Conservation (phyloP, 2,329 filamentous ascomycete species). For the Sphaerulina vaccinii region DNA sequence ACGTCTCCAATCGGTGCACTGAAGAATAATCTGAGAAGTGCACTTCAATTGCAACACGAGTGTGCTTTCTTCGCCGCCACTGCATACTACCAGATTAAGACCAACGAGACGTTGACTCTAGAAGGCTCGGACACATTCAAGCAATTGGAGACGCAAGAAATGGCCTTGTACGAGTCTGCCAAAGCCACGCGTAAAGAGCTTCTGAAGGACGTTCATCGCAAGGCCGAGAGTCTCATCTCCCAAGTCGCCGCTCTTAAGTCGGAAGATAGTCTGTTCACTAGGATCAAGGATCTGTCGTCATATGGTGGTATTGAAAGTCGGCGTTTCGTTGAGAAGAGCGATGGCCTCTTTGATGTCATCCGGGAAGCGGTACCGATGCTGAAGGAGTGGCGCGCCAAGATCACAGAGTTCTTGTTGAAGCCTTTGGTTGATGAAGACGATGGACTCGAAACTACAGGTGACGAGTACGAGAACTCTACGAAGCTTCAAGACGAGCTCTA, state of each 20-base stretch:
- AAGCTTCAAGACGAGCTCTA: slow-evolving; percentile 86
- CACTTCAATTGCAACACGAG: slow-evolving; percentile 77
- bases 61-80: slow-evolving; percentile 84
- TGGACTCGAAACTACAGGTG: slow-evolving; percentile 71
- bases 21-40: slow-evolving; percentile 66
- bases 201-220: slow-evolving; percentile 57
- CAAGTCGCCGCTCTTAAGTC: slow-evolving; percentile 49
- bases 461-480: slow-evolving; percentile 86
- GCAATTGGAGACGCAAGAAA: slow-evolving; percentile 67
- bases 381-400: slow-evolving; percentile 70
- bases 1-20: slow-evolving; percentile 28
- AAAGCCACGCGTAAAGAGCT: slow-evolving; percentile 77
- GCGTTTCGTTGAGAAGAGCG: slow-evolving; percentile 64
- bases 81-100: slow-evolving; percentile 78
- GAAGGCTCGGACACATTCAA: slow-evolving; percentile 67
- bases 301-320: slow-evolving; percentile 71
- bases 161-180: slow-evolving; percentile 71
- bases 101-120: slow-evolving; percentile 61
- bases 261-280: slow-evolving; percentile 55
- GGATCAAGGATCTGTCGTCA: slow-evolving; percentile 53
- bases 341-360: slow-evolving; percentile 63
- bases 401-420: slow-evolving; percentile 68
- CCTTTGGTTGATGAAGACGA: slow-evolving; percentile 82
- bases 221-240: slow-evolving; percentile 64
- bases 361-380: slow-evolving; percentile 71